Conservation (phyloP, 345 rosid genomes). For the Rhodamnia rubescens region DNA sequence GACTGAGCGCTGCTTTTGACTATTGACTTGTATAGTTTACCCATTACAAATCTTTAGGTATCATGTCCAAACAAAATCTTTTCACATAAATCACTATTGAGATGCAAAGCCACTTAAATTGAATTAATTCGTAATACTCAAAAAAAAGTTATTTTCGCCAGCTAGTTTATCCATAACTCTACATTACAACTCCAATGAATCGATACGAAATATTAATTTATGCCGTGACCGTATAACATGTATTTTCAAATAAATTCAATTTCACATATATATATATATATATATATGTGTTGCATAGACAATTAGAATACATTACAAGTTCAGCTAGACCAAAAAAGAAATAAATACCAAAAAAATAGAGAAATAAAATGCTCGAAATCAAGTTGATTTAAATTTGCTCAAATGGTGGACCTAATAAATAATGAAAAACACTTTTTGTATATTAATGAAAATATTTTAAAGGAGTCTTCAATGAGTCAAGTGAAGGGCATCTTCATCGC, state of each 20-base stretch:
- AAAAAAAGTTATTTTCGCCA: not conserved
- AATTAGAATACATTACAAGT: too few species aligned
- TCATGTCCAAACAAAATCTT: not conserved
- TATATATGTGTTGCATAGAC: too few species aligned
- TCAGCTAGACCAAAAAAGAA: not conserved
- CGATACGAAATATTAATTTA: fast-evolving
- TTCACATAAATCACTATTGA: not conserved
- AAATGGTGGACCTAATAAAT: not conserved
- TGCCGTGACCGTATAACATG: not conserved
- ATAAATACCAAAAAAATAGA: fast-evolving
- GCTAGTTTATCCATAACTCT: not conserved
- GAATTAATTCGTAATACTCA: not conserved
- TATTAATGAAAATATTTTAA: too few species aligned
- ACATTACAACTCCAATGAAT: not conserved
- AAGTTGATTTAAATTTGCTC: not conserved
- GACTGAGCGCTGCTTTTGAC: too few species aligned
- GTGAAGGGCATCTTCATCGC: too few species aligned
- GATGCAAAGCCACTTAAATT: not conserved
- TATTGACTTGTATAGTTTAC: not conserved
- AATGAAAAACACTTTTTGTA: not conserved
- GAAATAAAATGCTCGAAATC: not conserved
- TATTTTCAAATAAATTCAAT: too few species aligned
- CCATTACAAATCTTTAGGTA: not conserved
- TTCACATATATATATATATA: too few species aligned
- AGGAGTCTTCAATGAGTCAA: too few species aligned